phyloP scores from a whole-genome alignment of 768 basidiomycete genomes.

The Russula foetens region DNA sequence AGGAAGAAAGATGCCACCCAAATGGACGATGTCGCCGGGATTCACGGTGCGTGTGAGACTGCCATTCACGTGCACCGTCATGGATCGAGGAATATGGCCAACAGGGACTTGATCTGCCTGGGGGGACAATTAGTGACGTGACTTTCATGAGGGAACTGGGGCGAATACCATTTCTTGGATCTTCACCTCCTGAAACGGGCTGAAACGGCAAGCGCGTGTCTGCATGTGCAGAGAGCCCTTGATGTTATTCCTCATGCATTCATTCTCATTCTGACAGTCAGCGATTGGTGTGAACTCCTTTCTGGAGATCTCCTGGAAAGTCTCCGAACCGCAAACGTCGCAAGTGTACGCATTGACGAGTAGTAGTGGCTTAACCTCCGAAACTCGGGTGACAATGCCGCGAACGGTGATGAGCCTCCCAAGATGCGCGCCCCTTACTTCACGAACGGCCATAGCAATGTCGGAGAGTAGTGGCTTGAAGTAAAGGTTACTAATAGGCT shows the following conservation, averaged over 20 bases:
- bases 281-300: conserved; percentile 85
- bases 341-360: conserved; percentile 98
- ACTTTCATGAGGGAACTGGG: background rate
- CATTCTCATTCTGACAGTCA: conserved; percentile 80
- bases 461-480: conserved; percentile 81
- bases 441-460: conserved; percentile 78
- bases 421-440: conserved; percentile 80
- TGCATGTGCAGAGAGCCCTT: conserved; percentile 96
- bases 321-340: conserved; percentile 96
- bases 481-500: conserved; percentile 70
- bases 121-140: conserved; percentile 5
- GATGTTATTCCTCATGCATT: conserved; percentile 80
- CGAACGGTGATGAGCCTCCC: conserved; percentile 93
- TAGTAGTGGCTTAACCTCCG: conserved; percentile 95
- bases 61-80: conserved; percentile 94
- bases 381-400: conserved; percentile 96
- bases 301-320: conserved; percentile 93
- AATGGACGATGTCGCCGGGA: conserved; percentile 91
- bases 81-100: conserved; percentile 96
- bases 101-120: conserved; percentile 99
- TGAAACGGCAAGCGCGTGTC: conserved; percentile 93
- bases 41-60: conserved; percentile 84
- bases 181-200: conserved; percentile 96
- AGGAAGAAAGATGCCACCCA: conserved; percentile 96
- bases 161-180: conserved; percentile 91